A percentile compares a stretch with the other conserved stretches of the same genome.
Conservation (phyloP, 2,329 filamentous ascomycete genomes). For the Gyromitra esculenta region DNA sequence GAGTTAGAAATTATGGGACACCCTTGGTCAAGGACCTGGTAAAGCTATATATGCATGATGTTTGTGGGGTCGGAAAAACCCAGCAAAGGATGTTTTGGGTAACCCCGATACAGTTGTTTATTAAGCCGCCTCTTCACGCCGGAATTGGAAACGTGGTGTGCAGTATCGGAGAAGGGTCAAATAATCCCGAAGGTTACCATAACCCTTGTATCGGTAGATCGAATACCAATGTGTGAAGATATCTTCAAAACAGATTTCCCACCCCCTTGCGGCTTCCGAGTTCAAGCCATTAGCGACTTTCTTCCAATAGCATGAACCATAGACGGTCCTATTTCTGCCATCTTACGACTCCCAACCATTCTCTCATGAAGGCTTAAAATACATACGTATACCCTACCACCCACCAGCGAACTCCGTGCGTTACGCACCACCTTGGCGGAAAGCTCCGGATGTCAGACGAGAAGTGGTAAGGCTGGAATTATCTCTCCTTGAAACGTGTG, state of each 20-base stretch:
- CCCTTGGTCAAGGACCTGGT: neutral
- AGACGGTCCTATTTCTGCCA: neutral
- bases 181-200: neutral
- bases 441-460: slow-evolving; percentile 11
- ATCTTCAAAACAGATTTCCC: neutral
- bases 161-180: neutral
- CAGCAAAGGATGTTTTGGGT: neutral
- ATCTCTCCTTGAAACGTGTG: slow-evolving; percentile 9
- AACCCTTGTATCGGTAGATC: neutral
- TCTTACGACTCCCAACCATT: slow-evolving; percentile 2
- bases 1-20: neutral
- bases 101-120: neutral
- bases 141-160: neutral
- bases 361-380: neutral
- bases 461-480: slow-evolving; percentile 8
- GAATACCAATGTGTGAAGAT: neutral
- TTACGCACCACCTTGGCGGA: slow-evolving; percentile 31
- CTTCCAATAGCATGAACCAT: neutral
- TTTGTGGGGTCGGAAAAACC: slow-evolving; percentile 9
- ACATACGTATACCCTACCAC: neutral
- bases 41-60: neutral
- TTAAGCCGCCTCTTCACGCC: neutral
- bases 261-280: neutral
- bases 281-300: neutral
- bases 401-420: neutral